A percentile compares a stretch with the other conserved stretches of the same genome.
Evolutionary conservation across 75 land plant species (phyloP).

Genomic region (Pinus tabuliformis): DNA sequence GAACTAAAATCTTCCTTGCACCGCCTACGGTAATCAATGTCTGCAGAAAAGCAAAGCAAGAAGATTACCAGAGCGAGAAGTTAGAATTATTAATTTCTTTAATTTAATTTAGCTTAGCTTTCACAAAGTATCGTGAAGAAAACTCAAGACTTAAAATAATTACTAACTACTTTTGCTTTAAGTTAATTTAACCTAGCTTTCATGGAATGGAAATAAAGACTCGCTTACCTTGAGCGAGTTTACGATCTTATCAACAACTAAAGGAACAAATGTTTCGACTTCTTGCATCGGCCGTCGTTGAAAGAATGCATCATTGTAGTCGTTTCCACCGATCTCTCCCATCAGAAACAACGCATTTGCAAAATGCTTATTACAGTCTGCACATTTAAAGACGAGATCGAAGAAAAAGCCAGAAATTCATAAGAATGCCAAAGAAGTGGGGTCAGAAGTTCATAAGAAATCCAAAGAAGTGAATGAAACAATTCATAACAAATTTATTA

Average conservation of each 20-base stretch:
- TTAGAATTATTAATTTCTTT: too few species aligned
- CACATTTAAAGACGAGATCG: background rate
- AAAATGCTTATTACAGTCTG: conserved; percentile 27
- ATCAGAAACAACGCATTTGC: conserved; percentile 35
- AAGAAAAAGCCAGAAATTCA: too few species aligned
- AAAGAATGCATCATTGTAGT: conserved; percentile 37
- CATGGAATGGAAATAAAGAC: background rate
- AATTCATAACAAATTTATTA: too few species aligned
- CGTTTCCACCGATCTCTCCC: conserved; percentile 70
- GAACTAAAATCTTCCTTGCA: background rate
- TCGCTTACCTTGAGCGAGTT: conserved; percentile 1
- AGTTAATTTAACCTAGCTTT: background rate
- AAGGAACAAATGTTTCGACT: conserved; percentile 12
- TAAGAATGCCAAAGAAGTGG: too few species aligned
- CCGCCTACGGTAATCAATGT: background rate
- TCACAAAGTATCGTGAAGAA: too few species aligned
- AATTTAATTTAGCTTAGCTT: too few species aligned
- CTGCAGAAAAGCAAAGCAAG: too few species aligned
- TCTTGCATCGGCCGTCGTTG: conserved; percentile 13
- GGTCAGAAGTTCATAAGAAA: too few species aligned
- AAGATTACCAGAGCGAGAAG: too few species aligned
- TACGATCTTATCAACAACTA: conserved; percentile 18
- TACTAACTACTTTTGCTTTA: too few species aligned
- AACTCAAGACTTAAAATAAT: too few species aligned
- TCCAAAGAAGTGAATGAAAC: background rate